Conservation (phyloP, 768 basidiomycete genomes). For the Ramaria rubella region DNA sequence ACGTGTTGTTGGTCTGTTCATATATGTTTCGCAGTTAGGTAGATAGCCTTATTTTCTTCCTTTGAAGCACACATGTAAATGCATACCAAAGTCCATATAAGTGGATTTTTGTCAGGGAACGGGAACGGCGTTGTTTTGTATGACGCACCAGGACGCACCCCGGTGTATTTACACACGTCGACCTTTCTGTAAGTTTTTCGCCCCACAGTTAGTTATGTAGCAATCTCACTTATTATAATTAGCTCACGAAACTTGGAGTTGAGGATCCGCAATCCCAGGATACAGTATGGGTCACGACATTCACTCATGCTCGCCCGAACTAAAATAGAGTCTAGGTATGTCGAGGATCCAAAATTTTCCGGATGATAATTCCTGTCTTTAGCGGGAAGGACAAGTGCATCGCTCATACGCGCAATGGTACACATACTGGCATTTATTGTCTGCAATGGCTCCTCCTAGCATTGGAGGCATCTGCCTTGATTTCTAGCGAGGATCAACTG, state of each 20-base stretch:
- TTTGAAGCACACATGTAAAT: background rate
- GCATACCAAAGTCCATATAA: too few species aligned
- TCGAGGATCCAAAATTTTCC: slow-evolving; percentile 4
- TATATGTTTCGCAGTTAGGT: background rate
- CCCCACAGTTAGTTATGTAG: background rate
- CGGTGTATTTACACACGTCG: slow-evolving; percentile 6
- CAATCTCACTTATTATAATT: background rate
- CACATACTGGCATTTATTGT: background rate
- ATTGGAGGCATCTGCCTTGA: slow-evolving; percentile 3
- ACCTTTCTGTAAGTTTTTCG: background rate
- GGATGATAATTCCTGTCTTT: slow-evolving; percentile 8
- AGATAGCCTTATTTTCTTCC: background rate
- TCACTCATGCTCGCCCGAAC: background rate
- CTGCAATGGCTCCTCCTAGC: background rate
- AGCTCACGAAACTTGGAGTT: slow-evolving; percentile 1
- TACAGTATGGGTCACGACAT: background rate
- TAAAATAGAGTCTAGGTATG: background rate
- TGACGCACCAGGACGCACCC: too few species aligned
- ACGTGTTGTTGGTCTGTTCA: background rate
- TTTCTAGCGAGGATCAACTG: background rate
- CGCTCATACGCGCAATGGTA: too few species aligned
- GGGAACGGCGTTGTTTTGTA: background rate
- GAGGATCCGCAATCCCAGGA: slow-evolving; percentile 6
- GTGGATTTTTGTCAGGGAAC: too few species aligned
- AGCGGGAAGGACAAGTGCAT: slow-evolving; percentile 4